Conservation (phyloP, 306 rosid genomes). For the Prinsepia uniflora region DNA sequence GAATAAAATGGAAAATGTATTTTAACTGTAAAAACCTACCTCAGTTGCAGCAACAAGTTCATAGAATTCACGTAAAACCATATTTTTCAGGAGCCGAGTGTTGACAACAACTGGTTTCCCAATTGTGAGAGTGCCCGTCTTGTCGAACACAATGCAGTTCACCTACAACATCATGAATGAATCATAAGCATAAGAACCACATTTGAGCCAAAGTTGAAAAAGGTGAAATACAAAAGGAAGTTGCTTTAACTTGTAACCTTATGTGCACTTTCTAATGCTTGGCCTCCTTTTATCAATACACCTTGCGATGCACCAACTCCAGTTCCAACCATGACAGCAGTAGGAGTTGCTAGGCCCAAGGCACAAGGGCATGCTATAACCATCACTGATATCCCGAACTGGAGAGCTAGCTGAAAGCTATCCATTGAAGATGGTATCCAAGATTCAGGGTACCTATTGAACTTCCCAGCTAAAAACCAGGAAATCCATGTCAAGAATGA, state of each 20-base stretch:
- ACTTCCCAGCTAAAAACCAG: constrained; percentile 59
- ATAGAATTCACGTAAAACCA: constrained; percentile 44
- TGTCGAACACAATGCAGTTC: constrained; percentile 63
- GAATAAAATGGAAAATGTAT: neutral
- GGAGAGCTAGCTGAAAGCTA: constrained; percentile 67
- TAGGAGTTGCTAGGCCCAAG: constrained; percentile 71
- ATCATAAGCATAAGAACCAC: neutral
- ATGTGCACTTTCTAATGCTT: constrained; percentile 47
- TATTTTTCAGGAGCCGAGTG: constrained; percentile 41
- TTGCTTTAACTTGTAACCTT: too few species aligned
- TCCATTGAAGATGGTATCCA: constrained; percentile 68
- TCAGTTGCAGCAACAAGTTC: constrained; percentile 61
- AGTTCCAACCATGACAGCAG: constrained; percentile 82
- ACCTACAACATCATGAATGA: constrained; percentile 37
- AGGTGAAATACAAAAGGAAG: too few species aligned
- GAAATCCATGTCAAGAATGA: constrained; percentile 61
- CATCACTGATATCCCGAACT: constrained; percentile 72
- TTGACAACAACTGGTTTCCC: constrained; percentile 70
- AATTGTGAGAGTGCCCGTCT: constrained; percentile 72
- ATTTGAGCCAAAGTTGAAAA: neutral
- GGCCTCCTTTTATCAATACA: constrained; percentile 70
- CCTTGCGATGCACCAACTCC: constrained; percentile 84
- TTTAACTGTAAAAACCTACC: constrained; percentile 24
- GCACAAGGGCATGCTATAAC: constrained; percentile 84
- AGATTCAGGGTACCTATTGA: constrained; percentile 53